Evolutionary conservation across 495 filamentous ascomycete genomes (phyloP), one percentile per base, ranked within the genome.

Genomic region (Amorphotheca resinae): DNA sequence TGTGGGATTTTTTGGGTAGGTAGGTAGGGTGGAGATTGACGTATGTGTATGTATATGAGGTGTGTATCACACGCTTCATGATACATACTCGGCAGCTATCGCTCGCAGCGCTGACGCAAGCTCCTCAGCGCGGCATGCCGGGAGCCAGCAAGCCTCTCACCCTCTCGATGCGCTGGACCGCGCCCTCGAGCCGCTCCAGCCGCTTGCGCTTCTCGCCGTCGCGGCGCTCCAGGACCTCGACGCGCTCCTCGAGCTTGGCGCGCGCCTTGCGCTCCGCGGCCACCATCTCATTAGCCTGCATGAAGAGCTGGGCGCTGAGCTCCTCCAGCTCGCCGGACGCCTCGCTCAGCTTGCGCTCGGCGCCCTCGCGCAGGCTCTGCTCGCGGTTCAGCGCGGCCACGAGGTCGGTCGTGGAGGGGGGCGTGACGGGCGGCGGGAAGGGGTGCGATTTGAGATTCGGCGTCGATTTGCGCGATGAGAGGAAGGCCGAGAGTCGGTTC

Each of bases 201-300:
- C 82, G 59, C 39, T 67, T 69, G 47, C 73, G 66, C 69, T 84
- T 86, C 54, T 87, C 82, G 18, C 59, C 63, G 50, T 88, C 84
- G 30, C 84, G 55, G 22, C 69, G 61, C 61, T 88, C 82, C 26
- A 89, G 60, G 50, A 80, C 68, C 21, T 61, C 69, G 0, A 89
- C 74, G 22, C 83, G 59, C 58, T 85, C 80, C 59, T 94, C 87
- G 22, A 96, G 66, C 59, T 72, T 74, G 5, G 82, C 84, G 31
- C 85, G 65, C 25, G 82, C 84, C 57, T 80, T 77, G 34, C 91
- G 69, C 68, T 96, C 91, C 53, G 76, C 65, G 12, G 89, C 86
- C 18, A 98, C 91, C 89, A 98, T 96, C 67, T 94, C 84, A 54
- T 96, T 96, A 14, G 91, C 91, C 61, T 94, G 80, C 58, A 84